Evolutionary conservation across 257 asterid genomes (phyloP).

Genomic region (Nicotiana undulata): DNA sequence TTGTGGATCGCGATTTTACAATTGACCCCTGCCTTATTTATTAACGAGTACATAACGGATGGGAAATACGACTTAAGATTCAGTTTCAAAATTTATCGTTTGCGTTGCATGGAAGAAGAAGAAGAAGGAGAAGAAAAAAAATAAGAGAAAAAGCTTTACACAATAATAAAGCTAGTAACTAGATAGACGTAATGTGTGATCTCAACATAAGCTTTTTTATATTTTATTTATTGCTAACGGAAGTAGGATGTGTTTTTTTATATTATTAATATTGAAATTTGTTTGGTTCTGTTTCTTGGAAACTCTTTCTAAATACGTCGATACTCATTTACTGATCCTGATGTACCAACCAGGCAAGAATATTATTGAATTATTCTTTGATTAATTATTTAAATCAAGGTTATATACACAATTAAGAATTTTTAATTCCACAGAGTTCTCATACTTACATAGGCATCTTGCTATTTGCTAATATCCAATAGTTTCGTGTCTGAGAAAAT

Average conservation of each 20-base stretch:
- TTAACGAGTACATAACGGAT: too few relatives aligned
- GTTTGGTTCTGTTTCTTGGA: neutral
- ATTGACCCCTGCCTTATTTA: too few relatives aligned
- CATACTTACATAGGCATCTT: neutral
- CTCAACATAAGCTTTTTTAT: neutral
- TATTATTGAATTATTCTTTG: neutral
- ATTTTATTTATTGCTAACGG: neutral
- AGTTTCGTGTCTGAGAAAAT: neutral
- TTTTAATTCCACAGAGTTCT: neutral
- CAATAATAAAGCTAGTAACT: too few relatives aligned
- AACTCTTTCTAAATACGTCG: neutral
- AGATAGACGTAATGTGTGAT: neutral
- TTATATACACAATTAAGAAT: neutral
- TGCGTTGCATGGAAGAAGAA: too few relatives aligned
- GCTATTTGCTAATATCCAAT: neutral
- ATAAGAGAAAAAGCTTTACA: too few relatives aligned
- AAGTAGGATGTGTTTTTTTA: neutral
- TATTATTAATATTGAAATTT: neutral
- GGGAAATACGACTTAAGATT: too few relatives aligned
- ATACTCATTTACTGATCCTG: neutral
- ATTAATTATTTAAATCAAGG: neutral
- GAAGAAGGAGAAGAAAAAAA: too few relatives aligned
- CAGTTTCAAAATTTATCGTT: too few relatives aligned
- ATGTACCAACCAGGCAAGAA: neutral
- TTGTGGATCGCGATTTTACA: too few relatives aligned